Conservation (phyloP, 108 stramenopile genomes). For the Pseudonitzschia pungens region DNA sequence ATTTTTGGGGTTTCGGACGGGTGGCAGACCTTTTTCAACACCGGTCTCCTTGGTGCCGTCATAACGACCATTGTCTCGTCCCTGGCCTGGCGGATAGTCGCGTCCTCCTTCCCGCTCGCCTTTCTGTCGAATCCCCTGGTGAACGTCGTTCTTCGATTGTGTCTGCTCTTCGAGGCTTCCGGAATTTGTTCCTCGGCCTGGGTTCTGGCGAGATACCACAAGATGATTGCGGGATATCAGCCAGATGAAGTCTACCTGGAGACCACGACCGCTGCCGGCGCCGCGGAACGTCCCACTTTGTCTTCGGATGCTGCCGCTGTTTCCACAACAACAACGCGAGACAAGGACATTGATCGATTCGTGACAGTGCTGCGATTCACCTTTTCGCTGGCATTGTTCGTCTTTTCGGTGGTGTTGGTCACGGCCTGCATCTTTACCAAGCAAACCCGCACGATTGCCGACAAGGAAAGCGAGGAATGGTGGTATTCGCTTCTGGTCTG, state of each 20-base stretch:
- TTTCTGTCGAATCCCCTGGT: slow-evolving; percentile 56
- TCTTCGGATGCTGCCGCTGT: not conserved
- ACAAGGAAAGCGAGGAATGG: slow-evolving; percentile 28
- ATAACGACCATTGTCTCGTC: slow-evolving; percentile 51
- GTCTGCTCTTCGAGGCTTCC: slow-evolving; percentile 41
- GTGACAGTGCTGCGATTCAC: slow-evolving; percentile 31
- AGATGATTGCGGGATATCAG: slow-evolving; percentile 31
- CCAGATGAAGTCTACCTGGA: slow-evolving; percentile 44
- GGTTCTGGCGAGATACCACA: slow-evolving; percentile 25
- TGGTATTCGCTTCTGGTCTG: slow-evolving; percentile 34
- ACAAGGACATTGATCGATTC: slow-evolving; percentile 13
- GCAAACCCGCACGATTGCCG: slow-evolving; percentile 42
- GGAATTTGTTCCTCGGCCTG: slow-evolving; percentile 52
- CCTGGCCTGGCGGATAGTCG: slow-evolving; percentile 53
- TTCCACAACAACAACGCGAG: no score
- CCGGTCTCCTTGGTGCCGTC: slow-evolving; percentile 57
- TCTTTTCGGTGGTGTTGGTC: slow-evolving; percentile 55
- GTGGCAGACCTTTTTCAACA: slow-evolving; percentile 49
- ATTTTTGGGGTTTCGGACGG: slow-evolving; percentile 51
- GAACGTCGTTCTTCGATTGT: slow-evolving; percentile 44
- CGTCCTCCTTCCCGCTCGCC: slow-evolving; percentile 46
- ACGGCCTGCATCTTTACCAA: slow-evolving; percentile 44
- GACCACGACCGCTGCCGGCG: no score
- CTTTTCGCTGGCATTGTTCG: slow-evolving; percentile 42
- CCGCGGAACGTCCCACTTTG: not conserved